Evolutionary conservation across 2,329 filamentous ascomycete species (phyloP), one percentile per base, ranked within the genome.

Genomic region (Colletotrichum tropicale): DNA sequence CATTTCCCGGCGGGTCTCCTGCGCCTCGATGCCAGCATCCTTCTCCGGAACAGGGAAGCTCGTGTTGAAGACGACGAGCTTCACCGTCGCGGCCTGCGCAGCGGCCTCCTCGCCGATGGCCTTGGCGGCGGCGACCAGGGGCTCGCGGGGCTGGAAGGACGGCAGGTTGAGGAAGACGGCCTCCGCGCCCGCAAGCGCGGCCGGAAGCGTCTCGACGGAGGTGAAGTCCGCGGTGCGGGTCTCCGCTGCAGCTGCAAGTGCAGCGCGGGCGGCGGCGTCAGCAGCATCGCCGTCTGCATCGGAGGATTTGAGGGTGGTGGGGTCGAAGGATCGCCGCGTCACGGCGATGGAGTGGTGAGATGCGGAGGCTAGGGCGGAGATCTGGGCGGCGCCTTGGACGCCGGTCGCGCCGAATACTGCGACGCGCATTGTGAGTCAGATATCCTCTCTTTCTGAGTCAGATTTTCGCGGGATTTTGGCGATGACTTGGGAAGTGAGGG

Each of bases 51-150:
- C 78, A 1, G 80, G 79, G 76, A 81, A 80, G 77, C 80, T 81
- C 7, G 78, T 80, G 76, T 81, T 81, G 77, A 81, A 80, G 10
- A 80, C 73, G 15, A 78, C 60, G 28, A 81, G 52, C n/a, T 77
- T 80, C 28, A 81, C 76, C 1, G 83, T 91, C 26, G 43, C 43
- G 64, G 90, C 88, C 0, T 87, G 89, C 3, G 89, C 93, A 0
- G 88, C 91, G 71, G 86, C 87, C 0, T 72, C 76, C 18, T 88
- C 85, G 28, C 91, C 92, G 3, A 85, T 93, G 4, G 90, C 88
- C 1, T 89, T 92, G 67, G 91, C 91, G 0, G 89, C 91, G 8
- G 89, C 88, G 21, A 83, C 85, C 2, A 89, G 87, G 0, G 90
- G 93, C 3, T 81, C 86, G 1, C 76, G 69, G 3, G 68, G 43